A percentile compares a stretch with the other conserved stretches of the same genome.
These are phyloP conservation scores for Allantophomopsis lycopodina DNA, from an alignment of 2,329 filamentous ascomycete genomes.

Conservation along the genomic window DNA sequence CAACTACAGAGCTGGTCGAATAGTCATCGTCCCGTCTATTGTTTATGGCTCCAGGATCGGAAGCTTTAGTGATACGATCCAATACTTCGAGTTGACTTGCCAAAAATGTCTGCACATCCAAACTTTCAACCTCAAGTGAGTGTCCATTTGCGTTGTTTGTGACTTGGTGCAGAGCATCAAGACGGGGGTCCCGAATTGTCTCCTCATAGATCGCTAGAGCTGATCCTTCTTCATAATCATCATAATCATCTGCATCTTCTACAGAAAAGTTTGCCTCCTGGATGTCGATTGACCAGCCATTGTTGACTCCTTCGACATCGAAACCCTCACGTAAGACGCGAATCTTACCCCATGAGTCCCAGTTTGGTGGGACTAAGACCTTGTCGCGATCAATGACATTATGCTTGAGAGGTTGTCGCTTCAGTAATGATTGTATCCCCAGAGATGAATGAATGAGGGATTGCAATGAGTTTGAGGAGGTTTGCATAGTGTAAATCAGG, in stretches of 20 bases:
- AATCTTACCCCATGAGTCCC: conserved; percentile 98
- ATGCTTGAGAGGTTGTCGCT: conserved; percentile 67
- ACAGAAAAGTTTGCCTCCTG: conserved; percentile 35
- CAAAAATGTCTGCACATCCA: conserved; percentile 68
- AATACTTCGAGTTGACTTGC: conserved; percentile 61
- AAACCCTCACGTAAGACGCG: conserved; percentile 83
- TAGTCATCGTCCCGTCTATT: conserved; percentile 1
- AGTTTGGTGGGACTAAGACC: conserved; percentile 88
- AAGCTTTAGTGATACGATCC: conserved; percentile 43
- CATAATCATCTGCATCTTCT: conserved; percentile 14
- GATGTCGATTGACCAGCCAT: conserved; percentile 76
- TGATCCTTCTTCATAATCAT: conserved; percentile 25
- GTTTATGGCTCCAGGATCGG: conserved; percentile 30
- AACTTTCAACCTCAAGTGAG: conserved; percentile 42
- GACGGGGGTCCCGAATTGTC: conserved; percentile 62
- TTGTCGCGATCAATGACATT: conserved; percentile 91
- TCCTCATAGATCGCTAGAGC: conserved; percentile 66
- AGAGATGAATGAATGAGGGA: conserved; percentile 74
- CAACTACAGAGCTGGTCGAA: conserved; percentile 1
- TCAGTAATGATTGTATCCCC: conserved; percentile 72
- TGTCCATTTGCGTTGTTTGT: conserved; percentile 25
- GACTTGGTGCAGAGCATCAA: conserved; percentile 42
- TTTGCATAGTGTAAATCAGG: conserved; percentile 72
- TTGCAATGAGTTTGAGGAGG: conserved; percentile 62
- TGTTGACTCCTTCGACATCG: conserved; percentile 75